phyloP scores from a whole-genome alignment of 2,329 filamentous ascomycete genomes.

The Colletotrichum sojae region DNA sequence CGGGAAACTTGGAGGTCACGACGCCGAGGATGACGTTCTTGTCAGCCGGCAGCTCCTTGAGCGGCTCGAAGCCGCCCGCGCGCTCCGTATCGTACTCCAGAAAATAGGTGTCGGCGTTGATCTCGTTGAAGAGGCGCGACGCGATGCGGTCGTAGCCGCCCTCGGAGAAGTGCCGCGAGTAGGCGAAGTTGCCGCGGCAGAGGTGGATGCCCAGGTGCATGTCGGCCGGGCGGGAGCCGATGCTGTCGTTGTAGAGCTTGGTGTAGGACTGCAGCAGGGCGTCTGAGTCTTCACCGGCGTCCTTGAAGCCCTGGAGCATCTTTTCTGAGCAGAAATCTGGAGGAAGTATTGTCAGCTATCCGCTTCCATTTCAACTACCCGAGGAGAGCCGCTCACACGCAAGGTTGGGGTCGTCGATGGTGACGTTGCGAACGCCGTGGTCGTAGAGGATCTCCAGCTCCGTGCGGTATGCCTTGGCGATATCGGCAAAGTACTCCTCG shows the following conservation, averaged over 20 bases:
- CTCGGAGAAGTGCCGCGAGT: slow-evolving; percentile 74
- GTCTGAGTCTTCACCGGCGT: slow-evolving; percentile 49
- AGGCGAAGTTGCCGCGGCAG: slow-evolving; percentile 73
- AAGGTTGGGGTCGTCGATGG: slow-evolving; percentile 75
- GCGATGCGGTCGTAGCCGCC: slow-evolving; percentile 76
- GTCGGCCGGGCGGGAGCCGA: slow-evolving; percentile 72
- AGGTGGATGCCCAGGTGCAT: slow-evolving; percentile 81
- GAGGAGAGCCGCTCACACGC: slow-evolving; percentile 49
- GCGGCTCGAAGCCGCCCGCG: slow-evolving; percentile 73
- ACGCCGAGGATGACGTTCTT: slow-evolving; percentile 76
- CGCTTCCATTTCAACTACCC: too few relatives aligned
- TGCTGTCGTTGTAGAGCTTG: slow-evolving; percentile 80
- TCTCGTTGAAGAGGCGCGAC: slow-evolving; percentile 70
- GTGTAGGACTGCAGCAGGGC: slow-evolving; percentile 79
- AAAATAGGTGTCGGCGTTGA: slow-evolving; percentile 74
- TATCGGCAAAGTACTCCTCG: slow-evolving; percentile 70
- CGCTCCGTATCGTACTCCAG: slow-evolving; percentile 72
- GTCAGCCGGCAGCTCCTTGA: slow-evolving; percentile 69
- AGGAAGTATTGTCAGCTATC: neutral
- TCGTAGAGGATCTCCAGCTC: slow-evolving; percentile 69
- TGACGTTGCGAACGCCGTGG: slow-evolving; percentile 68
- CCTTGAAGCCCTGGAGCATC: slow-evolving; percentile 41
- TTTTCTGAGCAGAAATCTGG: slow-evolving; percentile 76
- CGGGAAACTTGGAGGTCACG: slow-evolving; percentile 72
- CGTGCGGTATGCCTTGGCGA: slow-evolving; percentile 68